phyloP scores from a whole-genome alignment of 75 land plant genomes.

The Cupressus sempervirens region DNA sequence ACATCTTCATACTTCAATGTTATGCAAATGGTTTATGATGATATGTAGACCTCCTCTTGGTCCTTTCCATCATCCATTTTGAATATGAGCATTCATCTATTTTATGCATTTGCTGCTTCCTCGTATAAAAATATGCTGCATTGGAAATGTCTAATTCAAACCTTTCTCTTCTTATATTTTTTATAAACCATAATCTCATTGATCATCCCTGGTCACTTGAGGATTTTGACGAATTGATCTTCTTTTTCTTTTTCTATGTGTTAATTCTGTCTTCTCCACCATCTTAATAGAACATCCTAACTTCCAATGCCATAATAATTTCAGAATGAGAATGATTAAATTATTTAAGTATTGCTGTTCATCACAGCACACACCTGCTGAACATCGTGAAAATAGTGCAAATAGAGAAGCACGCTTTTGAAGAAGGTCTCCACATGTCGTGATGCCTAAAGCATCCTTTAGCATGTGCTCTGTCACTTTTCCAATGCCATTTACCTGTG shows the following conservation, averaged over 20 bases:
- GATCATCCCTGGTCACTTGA: not conserved
- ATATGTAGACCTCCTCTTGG: not conserved
- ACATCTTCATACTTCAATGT: not conserved
- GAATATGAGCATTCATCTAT: not conserved
- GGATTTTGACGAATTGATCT: not conserved
- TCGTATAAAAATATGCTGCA: not conserved
- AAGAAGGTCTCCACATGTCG: slow-evolving; percentile 70
- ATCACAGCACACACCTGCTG: slow-evolving; percentile 45
- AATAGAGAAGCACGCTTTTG: slow-evolving; percentile 49
- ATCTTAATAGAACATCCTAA: not conserved
- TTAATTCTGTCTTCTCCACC: not conserved
- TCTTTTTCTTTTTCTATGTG: not conserved
- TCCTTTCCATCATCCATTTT: not conserved
- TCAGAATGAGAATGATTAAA: not conserved
- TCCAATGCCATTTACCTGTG: slow-evolving; percentile 88
- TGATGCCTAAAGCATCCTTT: slow-evolving; percentile 59
- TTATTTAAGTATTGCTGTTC: not conserved
- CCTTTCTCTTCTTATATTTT: not conserved
- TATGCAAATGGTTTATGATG: not conserved
- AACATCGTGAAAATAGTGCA: slow-evolving; percentile 70
- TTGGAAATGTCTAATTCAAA: not conserved
- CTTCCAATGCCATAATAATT: not conserved
- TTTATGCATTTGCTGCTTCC: not conserved
- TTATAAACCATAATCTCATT: not conserved
- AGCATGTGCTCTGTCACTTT: slow-evolving; percentile 81